Evolutionary conservation across 352 stramenopile species (phyloP).

Genomic region (Phytophthora europaea): DNA sequence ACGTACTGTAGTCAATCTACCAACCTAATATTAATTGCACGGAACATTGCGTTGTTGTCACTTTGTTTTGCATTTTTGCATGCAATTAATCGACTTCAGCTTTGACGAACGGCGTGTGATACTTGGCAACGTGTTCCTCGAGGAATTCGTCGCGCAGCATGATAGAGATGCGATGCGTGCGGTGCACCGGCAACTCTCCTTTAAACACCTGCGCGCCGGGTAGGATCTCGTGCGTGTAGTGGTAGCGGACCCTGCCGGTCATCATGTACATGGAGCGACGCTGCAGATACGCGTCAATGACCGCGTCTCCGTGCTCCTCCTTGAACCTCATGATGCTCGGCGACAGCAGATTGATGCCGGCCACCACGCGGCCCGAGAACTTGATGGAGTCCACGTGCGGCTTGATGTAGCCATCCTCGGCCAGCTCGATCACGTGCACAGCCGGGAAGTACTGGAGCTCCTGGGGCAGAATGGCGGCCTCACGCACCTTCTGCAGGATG

Average conservation of each 20-base stretch:
- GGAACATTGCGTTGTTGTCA: conserved; percentile 9
- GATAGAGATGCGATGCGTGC: conserved; percentile 86
- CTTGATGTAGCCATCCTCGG: conserved; percentile 86
- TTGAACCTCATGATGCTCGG: conserved; percentile 89
- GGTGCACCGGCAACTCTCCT: conserved; percentile 62
- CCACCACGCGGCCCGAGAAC: conserved; percentile 86
- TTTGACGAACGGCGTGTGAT: conserved; percentile 45
- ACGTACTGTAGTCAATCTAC: conserved; percentile 16
- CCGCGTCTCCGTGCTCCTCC: conserved; percentile 77
- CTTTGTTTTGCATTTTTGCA: not conserved
- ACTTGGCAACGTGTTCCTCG: conserved; percentile 50
- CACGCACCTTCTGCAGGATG: conserved; percentile 78
- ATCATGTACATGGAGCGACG: conserved; percentile 91
- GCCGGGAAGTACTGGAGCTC: conserved; percentile 76
- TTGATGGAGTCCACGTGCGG: conserved; percentile 91
- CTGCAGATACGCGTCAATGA: conserved; percentile 74
- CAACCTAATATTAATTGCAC: conserved; percentile 49
- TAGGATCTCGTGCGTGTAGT: conserved; percentile 91
- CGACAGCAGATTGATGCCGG: conserved; percentile 80
- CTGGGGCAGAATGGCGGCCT: conserved; percentile 64
- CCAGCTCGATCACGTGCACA: conserved; percentile 87
- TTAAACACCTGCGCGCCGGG: conserved; percentile 69
- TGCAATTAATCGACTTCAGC: conserved; percentile 22
- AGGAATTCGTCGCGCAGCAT: conserved; percentile 82
- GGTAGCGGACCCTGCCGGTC: conserved; percentile 83